A percentile compares a stretch with the other conserved stretches of the same genome.
These are phyloP conservation scores for Microsporum ferrugineum DNA, from an alignment of 2,329 filamentous ascomycete species.

Conservation along the genomic window DNA sequence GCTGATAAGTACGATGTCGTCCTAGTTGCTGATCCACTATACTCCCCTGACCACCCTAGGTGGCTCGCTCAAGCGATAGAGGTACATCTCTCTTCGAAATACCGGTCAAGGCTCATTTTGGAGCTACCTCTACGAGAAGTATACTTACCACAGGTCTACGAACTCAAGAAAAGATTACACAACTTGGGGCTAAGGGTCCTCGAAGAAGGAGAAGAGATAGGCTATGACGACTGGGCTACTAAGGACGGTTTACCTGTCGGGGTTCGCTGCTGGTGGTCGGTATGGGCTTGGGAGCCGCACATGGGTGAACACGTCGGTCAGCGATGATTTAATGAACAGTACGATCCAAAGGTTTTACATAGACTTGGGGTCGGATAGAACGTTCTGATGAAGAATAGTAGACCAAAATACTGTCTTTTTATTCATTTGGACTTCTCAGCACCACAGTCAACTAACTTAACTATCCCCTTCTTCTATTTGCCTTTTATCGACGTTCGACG, in stretches of 20 bases:
- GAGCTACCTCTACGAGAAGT: slow-evolving; percentile 71
- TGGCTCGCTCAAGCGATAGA: slow-evolving; percentile 61
- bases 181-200: slow-evolving; percentile 42
- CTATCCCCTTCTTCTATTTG: background rate
- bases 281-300: slow-evolving; percentile 24
- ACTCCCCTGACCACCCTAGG: slow-evolving; percentile 68
- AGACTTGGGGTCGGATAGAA: background rate
- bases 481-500: background rate
- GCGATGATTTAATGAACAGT: background rate
- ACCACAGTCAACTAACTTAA: background rate
- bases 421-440: background rate
- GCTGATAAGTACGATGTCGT: slow-evolving; percentile 49
- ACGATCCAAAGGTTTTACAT: background rate
- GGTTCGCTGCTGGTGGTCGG: slow-evolving; percentile 39
- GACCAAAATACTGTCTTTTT: background rate
- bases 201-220: slow-evolving; percentile 37
- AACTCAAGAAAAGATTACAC: slow-evolving; percentile 53
- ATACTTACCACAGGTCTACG: slow-evolving; percentile 49
- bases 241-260: slow-evolving; percentile 32
- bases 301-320: background rate
- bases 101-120: slow-evolving; percentile 55
- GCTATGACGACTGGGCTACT: slow-evolving; percentile 39
- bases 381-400: background rate
- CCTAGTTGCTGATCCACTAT: slow-evolving; percentile 75
- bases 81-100: slow-evolving; percentile 50